Evolutionary conservation across 2,329 filamentous ascomycete species (phyloP).

Genomic region (Clonostachys sp.): DNA sequence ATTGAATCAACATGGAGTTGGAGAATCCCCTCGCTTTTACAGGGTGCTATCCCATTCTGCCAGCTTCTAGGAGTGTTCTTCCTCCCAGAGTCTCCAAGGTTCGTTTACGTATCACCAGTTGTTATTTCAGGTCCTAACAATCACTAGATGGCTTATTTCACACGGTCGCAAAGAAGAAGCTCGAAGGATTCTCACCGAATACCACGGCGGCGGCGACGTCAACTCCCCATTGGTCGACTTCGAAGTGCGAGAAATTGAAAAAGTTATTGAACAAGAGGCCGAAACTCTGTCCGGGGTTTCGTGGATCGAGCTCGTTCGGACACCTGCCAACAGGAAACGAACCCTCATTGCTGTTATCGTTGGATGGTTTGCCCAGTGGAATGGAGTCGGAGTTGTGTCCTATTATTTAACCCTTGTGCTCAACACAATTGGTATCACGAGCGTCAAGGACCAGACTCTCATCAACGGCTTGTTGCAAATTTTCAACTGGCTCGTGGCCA

Average conservation of each 20-base stretch:
- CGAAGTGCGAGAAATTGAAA: conserved; percentile 6
- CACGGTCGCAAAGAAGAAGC: conserved; percentile 28
- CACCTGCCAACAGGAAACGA: conserved; percentile 2
- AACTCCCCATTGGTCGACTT: conserved; percentile 3
- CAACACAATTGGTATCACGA: conserved; percentile 24
- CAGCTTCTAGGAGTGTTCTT: conserved; percentile 30
- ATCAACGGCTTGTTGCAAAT: conserved; percentile 18
- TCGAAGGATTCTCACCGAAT: conserved; percentile 21
- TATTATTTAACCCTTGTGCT: conserved; percentile 29
- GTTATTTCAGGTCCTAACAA: too few relatives aligned
- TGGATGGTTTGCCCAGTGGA: conserved; percentile 4
- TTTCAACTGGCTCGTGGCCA: conserved; percentile 2
- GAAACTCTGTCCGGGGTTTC: conserved; percentile 1
- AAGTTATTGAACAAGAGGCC: conserved; percentile 5
- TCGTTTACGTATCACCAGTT: too few relatives aligned
- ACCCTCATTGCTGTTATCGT: conserved; percentile 1
- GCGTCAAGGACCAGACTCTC: conserved; percentile 21
- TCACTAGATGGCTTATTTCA: conserved; percentile 26
- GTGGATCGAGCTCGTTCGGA: too few relatives aligned
- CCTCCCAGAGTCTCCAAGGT: conserved; percentile 34
- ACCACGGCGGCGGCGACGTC: conserved; percentile 5
- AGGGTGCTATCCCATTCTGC: conserved; percentile 34
- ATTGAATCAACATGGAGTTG: conserved; percentile 43
- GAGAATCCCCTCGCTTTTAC: conserved; percentile 37
- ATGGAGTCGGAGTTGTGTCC: conserved; percentile 3